Base-by-base conservation (phyloP, 768 basidiomycete species). In the Kwoniella dejecticola region DNA sequence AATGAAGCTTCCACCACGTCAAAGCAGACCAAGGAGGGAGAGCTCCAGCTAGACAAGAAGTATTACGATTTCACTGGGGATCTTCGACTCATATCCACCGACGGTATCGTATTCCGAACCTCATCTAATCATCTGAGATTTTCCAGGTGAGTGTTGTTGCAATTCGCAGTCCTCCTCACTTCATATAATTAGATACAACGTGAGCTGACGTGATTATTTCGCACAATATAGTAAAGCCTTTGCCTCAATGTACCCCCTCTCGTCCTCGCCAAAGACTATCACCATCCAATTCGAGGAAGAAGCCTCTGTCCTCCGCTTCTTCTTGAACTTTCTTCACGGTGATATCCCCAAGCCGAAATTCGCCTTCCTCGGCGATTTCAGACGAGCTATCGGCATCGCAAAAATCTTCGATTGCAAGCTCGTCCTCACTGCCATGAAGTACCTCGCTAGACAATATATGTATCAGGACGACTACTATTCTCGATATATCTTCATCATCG, bases 41-140 rank as follows among this genome's bases (percentile, higher is more conserved):
- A 53, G 24, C n/a, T 23, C 0, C 19, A 27, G 11, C 13, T 38
- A 5, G 57, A 58, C 47, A 26, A 58, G 11, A 15, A 36, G n/a
- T 58, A 49, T 36, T 41, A 58, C n/a, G 57, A 58, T 36, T 17
- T 19, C 19, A 19, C 45, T 5, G 49, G 31, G 4, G 64, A 66
- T 36, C 52, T 52, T 19, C 42, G 29, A 7, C 26, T 66, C 11
- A 33, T 57, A 38, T 38, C 54, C 1, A 61, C 47, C 23, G 64
- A 62, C 42, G 31, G 24, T 2, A 27, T 53, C 4, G 38, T n/a
- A 3, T 62, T 66, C 52, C 45, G 44, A 36, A 17, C 62, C 12
- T 15, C 38, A 4, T 23, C 27, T 8, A 55, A 44, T 17, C 41
- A 55, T 24, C 21, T 65, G 21, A 36, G 33, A 17, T 21, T 52